Conservation (phyloP, 2,329 filamentous ascomycete species). For the Pseudocercospora fuligena region DNA sequence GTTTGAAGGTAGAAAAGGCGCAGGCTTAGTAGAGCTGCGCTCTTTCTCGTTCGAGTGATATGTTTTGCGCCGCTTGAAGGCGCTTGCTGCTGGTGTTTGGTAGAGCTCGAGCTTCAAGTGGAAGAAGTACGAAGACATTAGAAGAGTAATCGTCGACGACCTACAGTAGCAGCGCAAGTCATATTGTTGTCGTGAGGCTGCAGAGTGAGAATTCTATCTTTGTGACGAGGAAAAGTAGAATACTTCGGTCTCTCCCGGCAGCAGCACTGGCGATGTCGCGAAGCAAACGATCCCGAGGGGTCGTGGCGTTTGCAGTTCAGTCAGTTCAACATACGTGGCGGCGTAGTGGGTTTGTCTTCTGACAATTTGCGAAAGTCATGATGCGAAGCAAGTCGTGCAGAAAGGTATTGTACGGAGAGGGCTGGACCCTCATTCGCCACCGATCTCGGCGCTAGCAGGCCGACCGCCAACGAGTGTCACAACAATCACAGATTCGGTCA, state of each 20-base stretch:
- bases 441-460: not conserved
- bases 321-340: not conserved
- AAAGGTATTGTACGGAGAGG: not conserved
- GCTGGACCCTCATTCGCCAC: not conserved
- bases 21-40: conserved; percentile 1
- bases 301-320: not conserved
- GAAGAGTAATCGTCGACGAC: conserved; percentile 9
- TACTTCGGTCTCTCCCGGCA: not conserved
- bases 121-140: conserved; percentile 49
- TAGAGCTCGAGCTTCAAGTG: conserved; percentile 66
- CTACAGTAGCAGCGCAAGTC: conserved; percentile 19
- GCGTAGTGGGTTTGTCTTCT: not conserved
- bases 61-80: conserved; percentile 16
- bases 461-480: too few relatives aligned
- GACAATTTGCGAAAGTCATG: not conserved
- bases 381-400: not conserved
- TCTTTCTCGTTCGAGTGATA: conserved; percentile 18
- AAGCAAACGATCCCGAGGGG: not conserved
- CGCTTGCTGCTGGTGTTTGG: conserved; percentile 40
- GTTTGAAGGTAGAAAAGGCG: conserved; percentile 45
- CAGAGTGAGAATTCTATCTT: not conserved
- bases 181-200: not conserved
- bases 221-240: not conserved
- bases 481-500: too few relatives aligned
- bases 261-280: not conserved